Conservation (phyloP, 768 basidiomycete species). For the Pleurotus eryngii region DNA sequence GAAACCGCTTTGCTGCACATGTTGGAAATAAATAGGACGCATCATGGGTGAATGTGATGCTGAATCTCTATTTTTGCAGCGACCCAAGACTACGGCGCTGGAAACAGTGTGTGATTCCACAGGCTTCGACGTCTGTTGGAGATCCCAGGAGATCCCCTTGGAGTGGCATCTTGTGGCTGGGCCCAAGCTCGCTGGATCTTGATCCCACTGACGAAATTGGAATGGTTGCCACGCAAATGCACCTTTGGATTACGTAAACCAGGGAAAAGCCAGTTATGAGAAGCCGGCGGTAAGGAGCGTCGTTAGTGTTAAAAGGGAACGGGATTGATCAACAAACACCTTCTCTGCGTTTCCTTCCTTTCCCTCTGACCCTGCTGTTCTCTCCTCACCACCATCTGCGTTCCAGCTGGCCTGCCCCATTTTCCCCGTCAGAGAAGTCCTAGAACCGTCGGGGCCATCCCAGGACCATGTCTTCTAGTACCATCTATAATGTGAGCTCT, state of each 20-base stretch:
- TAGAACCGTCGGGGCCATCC: conserved; percentile 1
- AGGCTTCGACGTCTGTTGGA: too few relatives aligned
- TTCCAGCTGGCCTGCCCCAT: background rate
- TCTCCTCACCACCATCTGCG: conserved; percentile 9
- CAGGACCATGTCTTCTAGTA: conserved; percentile 19
- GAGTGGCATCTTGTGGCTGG: background rate
- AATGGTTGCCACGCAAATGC: conserved; percentile 4
- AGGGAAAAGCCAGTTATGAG: conserved; percentile 3
- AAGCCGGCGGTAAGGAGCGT: conserved; percentile 11
- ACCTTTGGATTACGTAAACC: conserved; percentile 7
- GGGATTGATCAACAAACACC: conserved; percentile 19
- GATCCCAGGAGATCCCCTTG: background rate
- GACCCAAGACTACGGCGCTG: background rate
- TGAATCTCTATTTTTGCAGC: background rate
- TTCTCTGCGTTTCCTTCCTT: conserved; percentile 13
- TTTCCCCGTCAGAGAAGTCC: background rate
- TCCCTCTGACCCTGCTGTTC: conserved; percentile 12
- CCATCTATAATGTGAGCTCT: conserved; percentile 26
- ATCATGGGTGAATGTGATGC: background rate
- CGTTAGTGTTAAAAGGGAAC: conserved; percentile 15
- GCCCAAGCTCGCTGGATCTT: background rate
- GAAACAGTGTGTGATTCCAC: too few relatives aligned
- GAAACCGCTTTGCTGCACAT: background rate
- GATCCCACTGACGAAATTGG: background rate
- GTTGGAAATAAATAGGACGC: background rate